A percentile compares a stretch with the other conserved stretches of the same genome.
These are phyloP conservation scores for Kwoniella europaea DNA, from an alignment of 768 basidiomycete genomes.

Conservation along the genomic window DNA sequence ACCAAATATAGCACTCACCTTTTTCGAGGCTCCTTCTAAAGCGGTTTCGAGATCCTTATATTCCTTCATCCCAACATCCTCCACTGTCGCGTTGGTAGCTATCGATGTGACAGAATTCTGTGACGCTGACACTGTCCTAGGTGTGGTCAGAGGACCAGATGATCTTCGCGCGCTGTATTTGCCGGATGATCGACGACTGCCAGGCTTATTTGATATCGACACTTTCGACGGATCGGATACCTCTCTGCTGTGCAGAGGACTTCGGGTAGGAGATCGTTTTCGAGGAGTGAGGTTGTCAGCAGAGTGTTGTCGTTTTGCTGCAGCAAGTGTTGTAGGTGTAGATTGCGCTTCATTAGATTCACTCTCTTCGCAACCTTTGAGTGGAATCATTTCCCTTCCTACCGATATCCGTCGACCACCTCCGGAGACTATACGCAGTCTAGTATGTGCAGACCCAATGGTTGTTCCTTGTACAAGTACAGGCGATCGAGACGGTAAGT, in stretches of 20 bases:
- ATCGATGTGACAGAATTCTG: slow-evolving; percentile 16
- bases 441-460: slow-evolving; percentile 39
- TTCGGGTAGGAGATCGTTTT: slow-evolving; percentile 47
- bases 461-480: slow-evolving; percentile 1
- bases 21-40: slow-evolving; percentile 21
- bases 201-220: slow-evolving; percentile 7
- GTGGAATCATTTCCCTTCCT: slow-evolving; percentile 47
- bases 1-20: slow-evolving; percentile 2
- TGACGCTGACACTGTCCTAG: slow-evolving; percentile 21
- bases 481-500: background rate
- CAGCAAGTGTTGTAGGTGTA: slow-evolving; percentile 16
- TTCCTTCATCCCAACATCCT: slow-evolving; percentile 27
- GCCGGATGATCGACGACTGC: slow-evolving; percentile 14
- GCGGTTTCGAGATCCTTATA: slow-evolving; percentile 31
- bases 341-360: slow-evolving; percentile 8
- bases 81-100: slow-evolving; percentile 15
- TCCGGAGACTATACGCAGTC: slow-evolving; percentile 48
- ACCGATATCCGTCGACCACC: slow-evolving; percentile 46
- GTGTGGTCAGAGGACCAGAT: slow-evolving; percentile 20
- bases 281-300: slow-evolving; percentile 51
- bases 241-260: slow-evolving; percentile 32
- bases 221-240: slow-evolving; percentile 4
- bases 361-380: slow-evolving; percentile 33
- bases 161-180: slow-evolving; percentile 14
- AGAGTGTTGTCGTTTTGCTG: slow-evolving; percentile 51